Percentiles rank a stretch among this genome's conserved stretches.
Conservation (phyloP, 768 basidiomycete genomes). For the Trametes elegans region DNA sequence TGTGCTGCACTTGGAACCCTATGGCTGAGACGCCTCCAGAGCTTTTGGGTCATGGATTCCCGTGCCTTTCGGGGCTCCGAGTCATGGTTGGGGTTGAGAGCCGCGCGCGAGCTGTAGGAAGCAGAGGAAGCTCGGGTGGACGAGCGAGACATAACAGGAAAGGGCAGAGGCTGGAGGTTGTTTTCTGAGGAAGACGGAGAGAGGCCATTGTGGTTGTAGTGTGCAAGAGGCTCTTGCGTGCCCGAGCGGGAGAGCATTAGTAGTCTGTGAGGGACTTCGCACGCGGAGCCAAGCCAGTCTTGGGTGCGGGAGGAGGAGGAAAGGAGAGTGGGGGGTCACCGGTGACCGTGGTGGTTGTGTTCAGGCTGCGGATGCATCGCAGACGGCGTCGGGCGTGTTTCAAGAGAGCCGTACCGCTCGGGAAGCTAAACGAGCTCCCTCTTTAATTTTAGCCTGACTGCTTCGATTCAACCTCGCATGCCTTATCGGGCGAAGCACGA, state of each 20-base stretch:
- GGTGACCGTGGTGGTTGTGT: conserved; percentile 10
- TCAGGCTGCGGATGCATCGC: conserved; percentile 1
- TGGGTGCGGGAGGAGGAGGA: too few relatives aligned
- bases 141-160: conserved; percentile 19
- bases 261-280: conserved; percentile 12
- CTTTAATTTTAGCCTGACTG: conserved; percentile 1
- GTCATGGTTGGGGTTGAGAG: conserved; percentile 18
- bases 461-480: conserved; percentile 18
- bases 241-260: conserved; percentile 18
- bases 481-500: conserved; percentile 1
- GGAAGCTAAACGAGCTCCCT: background rate
- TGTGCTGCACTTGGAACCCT: conserved; percentile 5
- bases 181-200: conserved; percentile 14
- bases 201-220: conserved; percentile 2
- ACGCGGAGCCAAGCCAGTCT: too few relatives aligned
- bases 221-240: conserved; percentile 18
- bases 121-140: conserved; percentile 21
- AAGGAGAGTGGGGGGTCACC: conserved; percentile 15
- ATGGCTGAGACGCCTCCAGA: conserved; percentile 3
- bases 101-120: conserved; percentile 23
- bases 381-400: background rate
- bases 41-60: conserved; percentile 5
- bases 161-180: conserved; percentile 10
- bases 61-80: background rate
- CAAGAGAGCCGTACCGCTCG: background rate